These are phyloP conservation scores for Chloranthus sessilifolius DNA, from an alignment of 164 flowering plant species.

Conservation along the genomic window DNA sequence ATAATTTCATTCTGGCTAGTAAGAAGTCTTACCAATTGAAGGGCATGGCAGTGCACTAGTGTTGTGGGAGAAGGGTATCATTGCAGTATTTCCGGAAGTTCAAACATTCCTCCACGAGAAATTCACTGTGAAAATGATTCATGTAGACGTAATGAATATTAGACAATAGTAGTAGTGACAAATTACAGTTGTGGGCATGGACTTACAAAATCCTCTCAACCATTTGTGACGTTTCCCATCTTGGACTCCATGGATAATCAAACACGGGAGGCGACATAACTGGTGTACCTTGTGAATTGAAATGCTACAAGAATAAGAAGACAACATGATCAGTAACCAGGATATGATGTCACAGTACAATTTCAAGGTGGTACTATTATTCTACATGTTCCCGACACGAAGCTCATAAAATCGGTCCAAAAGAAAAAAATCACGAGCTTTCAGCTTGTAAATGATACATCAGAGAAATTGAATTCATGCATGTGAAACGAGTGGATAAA, in stretches of 20 bases:
- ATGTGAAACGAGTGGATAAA: no score
- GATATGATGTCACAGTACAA: no score
- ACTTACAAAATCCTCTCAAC: conserved; percentile 81
- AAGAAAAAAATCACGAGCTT: no score
- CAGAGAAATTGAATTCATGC: no score
- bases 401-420: no score
- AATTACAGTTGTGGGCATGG: not conserved
- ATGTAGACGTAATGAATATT: not conserved
- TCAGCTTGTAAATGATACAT: no score
- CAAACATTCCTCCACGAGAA: conserved; percentile 65
- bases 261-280: conserved; percentile 43
- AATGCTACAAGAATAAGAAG: conserved; percentile 47
- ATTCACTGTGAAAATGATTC: conserved; percentile 53
- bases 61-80: conserved; percentile 41
- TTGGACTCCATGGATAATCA: conserved; percentile 94
- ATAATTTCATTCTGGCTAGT: no score
- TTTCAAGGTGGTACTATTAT: no score
- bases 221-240: conserved; percentile 82
- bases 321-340: no score
- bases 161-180: not conserved
- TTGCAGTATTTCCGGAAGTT: conserved; percentile 83
- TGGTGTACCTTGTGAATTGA: conserved; percentile 52
- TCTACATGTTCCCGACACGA: no score
- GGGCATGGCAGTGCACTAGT: not conserved
- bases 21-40: no score